phyloP scores from a whole-genome alignment of 2,329 filamentous ascomycete species.

The Ceratocystiopsis minuta region DNA sequence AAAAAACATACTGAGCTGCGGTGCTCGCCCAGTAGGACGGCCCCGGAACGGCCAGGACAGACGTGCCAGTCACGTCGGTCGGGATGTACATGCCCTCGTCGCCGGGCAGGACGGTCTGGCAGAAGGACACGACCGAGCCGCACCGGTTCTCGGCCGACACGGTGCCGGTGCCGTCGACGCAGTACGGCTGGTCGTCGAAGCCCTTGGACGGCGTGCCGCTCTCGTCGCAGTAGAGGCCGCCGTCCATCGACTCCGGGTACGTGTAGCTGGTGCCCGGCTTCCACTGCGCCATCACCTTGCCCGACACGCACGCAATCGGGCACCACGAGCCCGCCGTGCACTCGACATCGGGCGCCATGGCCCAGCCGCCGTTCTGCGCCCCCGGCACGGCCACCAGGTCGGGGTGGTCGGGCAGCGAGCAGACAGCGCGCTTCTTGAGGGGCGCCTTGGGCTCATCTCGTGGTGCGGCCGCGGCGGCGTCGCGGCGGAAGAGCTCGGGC shows the following conservation, averaged over 20 bases:
- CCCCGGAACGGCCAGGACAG: slow-evolving; percentile 53
- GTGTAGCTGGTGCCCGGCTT: slow-evolving; percentile 49
- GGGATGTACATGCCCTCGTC: slow-evolving; percentile 72
- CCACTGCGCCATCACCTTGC: slow-evolving; percentile 66
- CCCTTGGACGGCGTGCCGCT: slow-evolving; percentile 50
- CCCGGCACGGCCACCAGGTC: slow-evolving; percentile 54
- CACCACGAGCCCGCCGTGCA: slow-evolving; percentile 54
- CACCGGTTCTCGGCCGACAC: slow-evolving; percentile 50
- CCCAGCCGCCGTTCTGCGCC: slow-evolving; percentile 54
- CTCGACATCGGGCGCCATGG: slow-evolving; percentile 56
- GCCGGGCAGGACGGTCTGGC: slow-evolving; percentile 62
- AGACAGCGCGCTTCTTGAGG: slow-evolving; percentile 32
- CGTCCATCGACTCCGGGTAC: slow-evolving; percentile 58
- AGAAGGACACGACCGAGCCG: slow-evolving; percentile 46
- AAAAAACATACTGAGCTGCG: slow-evolving; percentile 48
- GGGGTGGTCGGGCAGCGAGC: slow-evolving; percentile 46
- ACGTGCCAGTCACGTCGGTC: slow-evolving; percentile 40
- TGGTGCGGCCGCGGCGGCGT: not conserved
- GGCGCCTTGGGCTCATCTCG: too few species aligned
- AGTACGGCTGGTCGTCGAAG: slow-evolving; percentile 50
- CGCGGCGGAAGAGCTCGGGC: slow-evolving; percentile 4
- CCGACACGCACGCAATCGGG: slow-evolving; percentile 58
- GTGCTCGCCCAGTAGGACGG: slow-evolving; percentile 53
- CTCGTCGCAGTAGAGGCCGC: slow-evolving; percentile 54
- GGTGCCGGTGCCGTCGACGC: slow-evolving; percentile 47